Conservation (phyloP, 306 rosid genomes). For the Lathyrus sativus region DNA sequence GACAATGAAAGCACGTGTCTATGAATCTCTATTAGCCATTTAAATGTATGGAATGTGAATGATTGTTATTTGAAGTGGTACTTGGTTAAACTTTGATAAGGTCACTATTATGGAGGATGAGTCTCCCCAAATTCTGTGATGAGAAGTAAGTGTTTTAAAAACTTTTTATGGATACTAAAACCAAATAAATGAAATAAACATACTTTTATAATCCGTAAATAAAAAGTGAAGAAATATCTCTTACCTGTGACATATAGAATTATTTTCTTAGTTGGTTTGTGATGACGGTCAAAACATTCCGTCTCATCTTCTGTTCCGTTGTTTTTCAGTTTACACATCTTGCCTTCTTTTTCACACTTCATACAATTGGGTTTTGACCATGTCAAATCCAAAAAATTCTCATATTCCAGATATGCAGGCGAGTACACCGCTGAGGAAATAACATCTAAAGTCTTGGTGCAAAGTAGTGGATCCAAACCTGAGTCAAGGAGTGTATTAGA, state of each 20-base stretch:
- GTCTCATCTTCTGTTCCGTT: conserved; percentile 8
- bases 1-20: too few species aligned
- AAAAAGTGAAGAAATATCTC: not conserved
- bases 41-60: not conserved
- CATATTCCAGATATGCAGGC: fast-evolving
- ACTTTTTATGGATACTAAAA: too few species aligned
- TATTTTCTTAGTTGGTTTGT: conserved; percentile 17
- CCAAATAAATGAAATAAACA: too few species aligned
- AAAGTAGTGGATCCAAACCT: not conserved
- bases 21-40: too few species aligned
- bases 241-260: conserved; percentile 4
- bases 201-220: too few species aligned
- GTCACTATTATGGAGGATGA: too few species aligned
- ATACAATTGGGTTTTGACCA: conserved; percentile 35
- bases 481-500: not conserved
- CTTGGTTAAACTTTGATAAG: too few species aligned
- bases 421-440: not conserved
- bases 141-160: too few species aligned
- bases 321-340: conserved; percentile 27
- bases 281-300: conserved; percentile 26
- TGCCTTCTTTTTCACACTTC: conserved; percentile 12
- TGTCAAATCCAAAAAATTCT: not conserved
- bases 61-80: not conserved
- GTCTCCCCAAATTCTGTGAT: too few species aligned
- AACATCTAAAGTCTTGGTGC: conserved; percentile 13